Evolutionary conservation across 1,139 yeast genomes (phyloP), one percentile per base, ranked within the genome.

Genomic region (Zygoascus hellenicus): DNA sequence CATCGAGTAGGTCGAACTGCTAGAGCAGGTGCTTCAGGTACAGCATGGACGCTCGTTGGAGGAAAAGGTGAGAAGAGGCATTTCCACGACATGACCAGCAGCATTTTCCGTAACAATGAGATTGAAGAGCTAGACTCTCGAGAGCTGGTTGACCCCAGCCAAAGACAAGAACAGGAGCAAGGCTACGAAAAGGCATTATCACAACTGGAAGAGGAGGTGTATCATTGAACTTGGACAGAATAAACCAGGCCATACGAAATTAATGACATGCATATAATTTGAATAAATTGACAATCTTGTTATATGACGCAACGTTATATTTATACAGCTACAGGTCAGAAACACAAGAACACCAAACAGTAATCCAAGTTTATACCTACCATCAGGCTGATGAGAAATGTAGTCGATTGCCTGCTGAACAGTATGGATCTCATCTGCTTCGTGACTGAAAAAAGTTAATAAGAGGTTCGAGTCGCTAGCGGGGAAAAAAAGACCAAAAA

Each of bases 1-100:
- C 99, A 92, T 65, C 76, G 98, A 56, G 92, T 90, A 32, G 98
- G 98, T 39, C 81, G 98, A 70, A 90, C 97, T 0, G 97, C 97
- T 1, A 80, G 98, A 67, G 98, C 97, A 1, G 82, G 84, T 48
- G 77, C 81, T 43, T 44, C 57, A 0, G 99, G 99, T 60, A 70
- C 72, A 45, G 95, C 96, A 0, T 77, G 80, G 60, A 83, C 78
- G 48, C 63, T 89, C 37, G 72, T 81, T 17, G 74, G 81, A 50
- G 95, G 96, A 28, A 79, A 77, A 50, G 90, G 89, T 48, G 97
- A 89, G 56, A 70, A 69, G 48, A 80, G 74, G 56, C 86, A 89
- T 81, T 78, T 78, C 58, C 71, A 72, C 54, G 55, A 49, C 29
- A 58, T 66, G 51, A 62, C 64, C 31, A 56, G 54, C 46, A 52